These are phyloP conservation scores for Apiotrichum veenhuisii DNA, from an alignment of 1,284 basidiomycete genomes.

Conservation along the genomic window DNA sequence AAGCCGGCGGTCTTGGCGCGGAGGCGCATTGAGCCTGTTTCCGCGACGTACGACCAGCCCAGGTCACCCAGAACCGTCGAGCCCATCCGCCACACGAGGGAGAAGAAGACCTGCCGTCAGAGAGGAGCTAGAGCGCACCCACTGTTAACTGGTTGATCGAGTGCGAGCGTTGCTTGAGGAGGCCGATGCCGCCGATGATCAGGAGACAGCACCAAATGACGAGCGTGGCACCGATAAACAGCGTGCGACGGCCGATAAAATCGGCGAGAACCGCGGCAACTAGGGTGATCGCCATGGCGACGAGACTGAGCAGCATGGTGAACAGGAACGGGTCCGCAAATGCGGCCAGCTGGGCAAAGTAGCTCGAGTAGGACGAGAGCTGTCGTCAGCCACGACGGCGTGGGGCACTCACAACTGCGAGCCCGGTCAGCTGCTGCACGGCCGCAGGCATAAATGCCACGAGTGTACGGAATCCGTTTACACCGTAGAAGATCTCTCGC, in stretches of 20 bases:
- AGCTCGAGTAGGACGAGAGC: constrained; percentile 26
- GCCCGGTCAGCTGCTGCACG: constrained; percentile 31
- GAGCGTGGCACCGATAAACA: constrained; percentile 22
- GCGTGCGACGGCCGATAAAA: constrained; percentile 27
- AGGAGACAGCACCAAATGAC: constrained; percentile 21
- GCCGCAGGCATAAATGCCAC: constrained; percentile 26
- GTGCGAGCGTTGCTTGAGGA: constrained; percentile 12
- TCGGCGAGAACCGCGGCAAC: constrained; percentile 27
- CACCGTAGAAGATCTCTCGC: constrained; percentile 20
- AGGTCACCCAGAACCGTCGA: constrained; percentile 24
- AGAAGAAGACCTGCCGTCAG: no score
- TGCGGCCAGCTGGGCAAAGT: constrained; percentile 27
- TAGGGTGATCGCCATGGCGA: constrained; percentile 25
- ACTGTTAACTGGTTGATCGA: constrained; percentile 23
- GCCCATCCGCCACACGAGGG: constrained; percentile 24
- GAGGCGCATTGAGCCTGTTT: constrained; percentile 24
- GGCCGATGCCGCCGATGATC: constrained; percentile 29
- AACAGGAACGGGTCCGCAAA: constrained; percentile 34
- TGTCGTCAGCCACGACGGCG: not conserved
- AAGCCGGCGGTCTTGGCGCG: constrained; percentile 30
- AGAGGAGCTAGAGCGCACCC: no score
- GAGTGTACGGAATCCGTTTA: constrained; percentile 21
- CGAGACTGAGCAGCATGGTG: constrained; percentile 23
- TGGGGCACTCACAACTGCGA: constrained; percentile 17
- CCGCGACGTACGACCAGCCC: constrained; percentile 26